Percentiles rank a stretch among this genome's conserved stretches.
Conservation (phyloP, 2,329 filamentous ascomycete species). For the Pleomassaria siparia region DNA sequence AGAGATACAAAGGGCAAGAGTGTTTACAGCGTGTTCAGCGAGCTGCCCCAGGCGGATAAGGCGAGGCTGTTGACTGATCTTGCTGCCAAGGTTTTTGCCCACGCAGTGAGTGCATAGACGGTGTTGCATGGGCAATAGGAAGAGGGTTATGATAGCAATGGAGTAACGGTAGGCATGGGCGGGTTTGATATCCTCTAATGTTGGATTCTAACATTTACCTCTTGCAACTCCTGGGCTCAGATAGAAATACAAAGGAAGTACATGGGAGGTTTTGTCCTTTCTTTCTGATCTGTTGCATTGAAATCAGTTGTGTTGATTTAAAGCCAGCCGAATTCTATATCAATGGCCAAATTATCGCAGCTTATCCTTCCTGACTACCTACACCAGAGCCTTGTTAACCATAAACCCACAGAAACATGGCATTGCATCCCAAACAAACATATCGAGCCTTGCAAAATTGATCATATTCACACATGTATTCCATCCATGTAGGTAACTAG, state of each 20-base stretch:
- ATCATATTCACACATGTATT: no score
- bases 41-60: slow-evolving; percentile 80
- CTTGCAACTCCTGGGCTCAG: background rate
- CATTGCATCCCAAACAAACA: no score
- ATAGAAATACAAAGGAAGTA: background rate
- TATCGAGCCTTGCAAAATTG: no score
- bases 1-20: slow-evolving; percentile 91
- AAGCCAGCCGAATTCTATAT: no score
- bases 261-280: background rate
- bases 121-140: background rate
- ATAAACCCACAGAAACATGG: no score
- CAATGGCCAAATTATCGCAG: no score
- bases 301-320: no score
- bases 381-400: no score
- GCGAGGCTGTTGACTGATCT: slow-evolving; percentile 79
- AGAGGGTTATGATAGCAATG: slow-evolving; percentile 2
- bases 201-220: background rate
- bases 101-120: slow-evolving; percentile 58
- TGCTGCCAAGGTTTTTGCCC: slow-evolving; percentile 82
- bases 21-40: slow-evolving; percentile 88
- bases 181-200: slow-evolving; percentile 17
- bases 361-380: no score
- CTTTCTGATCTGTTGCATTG: no score
- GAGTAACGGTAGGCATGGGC: slow-evolving; percentile 5
- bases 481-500: no score